Evolutionary conservation across 1,139 yeast species (phyloP).

Genomic region (Meyerozyma carpophila): DNA sequence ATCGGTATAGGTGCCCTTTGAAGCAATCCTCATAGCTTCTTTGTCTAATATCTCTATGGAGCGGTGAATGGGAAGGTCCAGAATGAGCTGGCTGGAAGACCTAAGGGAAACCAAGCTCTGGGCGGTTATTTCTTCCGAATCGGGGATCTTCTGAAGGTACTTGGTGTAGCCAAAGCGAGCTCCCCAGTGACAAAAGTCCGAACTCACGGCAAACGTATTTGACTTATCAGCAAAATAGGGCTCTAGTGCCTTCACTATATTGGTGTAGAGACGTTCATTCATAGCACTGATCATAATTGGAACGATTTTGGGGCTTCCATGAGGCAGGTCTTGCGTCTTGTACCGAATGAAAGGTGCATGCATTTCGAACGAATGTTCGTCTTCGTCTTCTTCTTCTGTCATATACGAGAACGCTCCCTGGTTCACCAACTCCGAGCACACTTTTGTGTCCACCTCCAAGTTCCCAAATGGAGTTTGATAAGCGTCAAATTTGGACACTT

Average conservation of each 20-base stretch:
- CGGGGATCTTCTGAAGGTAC: slow-evolving; percentile 36
- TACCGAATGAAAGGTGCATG: slow-evolving; percentile 74
- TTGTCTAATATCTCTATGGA: slow-evolving; percentile 71
- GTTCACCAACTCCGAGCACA: slow-evolving; percentile 26
- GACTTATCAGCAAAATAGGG: slow-evolving; percentile 52
- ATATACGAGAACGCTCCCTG: slow-evolving; percentile 41
- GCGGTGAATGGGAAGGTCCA: slow-evolving; percentile 48
- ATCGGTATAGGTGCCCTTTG: slow-evolving; percentile 44
- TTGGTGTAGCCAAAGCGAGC: slow-evolving; percentile 65
- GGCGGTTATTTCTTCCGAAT: slow-evolving; percentile 10
- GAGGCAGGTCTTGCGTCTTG: slow-evolving; percentile 31
- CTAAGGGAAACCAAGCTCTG: slow-evolving; percentile 5
- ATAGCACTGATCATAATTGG: slow-evolving; percentile 80
- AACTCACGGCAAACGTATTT: slow-evolving; percentile 73
- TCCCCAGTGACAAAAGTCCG: slow-evolving; percentile 98
- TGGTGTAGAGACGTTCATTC: slow-evolving; percentile 36
- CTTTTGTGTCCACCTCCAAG: slow-evolving; percentile 56
- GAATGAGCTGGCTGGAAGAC: slow-evolving; percentile 4
- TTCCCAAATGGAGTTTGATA: slow-evolving; percentile 84
- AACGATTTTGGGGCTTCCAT: slow-evolving; percentile 49
- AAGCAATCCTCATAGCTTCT: slow-evolving; percentile 61
- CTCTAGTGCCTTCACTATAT: slow-evolving; percentile 43
- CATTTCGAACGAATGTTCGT: slow-evolving; percentile 94
- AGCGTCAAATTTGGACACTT: slow-evolving; percentile 46
- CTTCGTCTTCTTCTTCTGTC: slow-evolving; percentile 61